Base-by-base conservation (phyloP, 345 rosid species). In the Barbarea vulgaris region DNA sequence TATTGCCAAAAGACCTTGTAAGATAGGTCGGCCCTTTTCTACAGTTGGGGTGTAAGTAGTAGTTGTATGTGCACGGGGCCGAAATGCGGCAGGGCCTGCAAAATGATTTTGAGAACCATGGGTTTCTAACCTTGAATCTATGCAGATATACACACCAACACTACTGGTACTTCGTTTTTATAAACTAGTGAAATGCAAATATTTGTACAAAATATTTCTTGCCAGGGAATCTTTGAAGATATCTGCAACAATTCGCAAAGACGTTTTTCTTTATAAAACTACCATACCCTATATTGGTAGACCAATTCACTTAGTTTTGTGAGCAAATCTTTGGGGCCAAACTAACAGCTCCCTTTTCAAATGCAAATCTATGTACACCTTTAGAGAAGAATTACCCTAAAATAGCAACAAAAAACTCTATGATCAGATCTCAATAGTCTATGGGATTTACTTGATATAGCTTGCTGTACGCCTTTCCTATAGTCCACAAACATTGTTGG, bases 401-500 rank as follows among this genome's bases (percentile, higher is more conserved):
- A 31, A 39, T 67, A 58, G 48, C 19, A 52, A 44, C 67, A 74
- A 78, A 67, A 50, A 46, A 53, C 27, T 67, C 59, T 21, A 69
- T 28, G 52, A 69, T 46, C 46, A 56, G 51, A 79, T 70, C 70
- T 54, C 69, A 42, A 66, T 41, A 64, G 75, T 67, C 66, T 52
- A 69, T 24, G n/a, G 74, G 80, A 84, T 90, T 84, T 88, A 74
- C 99, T 93, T 85, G 99, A 93, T 89, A 95, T 95, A 68, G 99
- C 99, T 83, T 93, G 98, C 67, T 95, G 99, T 70, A 95, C 97
- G 41, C 96, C 91, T 84, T 95, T 95, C 62, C 99, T 87, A 73
- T 95, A 95, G 81, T 95, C 99, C 73, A 90, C 98, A 77, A 93
- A 93, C 94, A 95, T 89, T 33, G 98, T 90, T 58, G 99, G 99